phyloP scores from a whole-genome alignment of 2,329 filamentous ascomycete genomes.

The Penicillium concentricum region DNA sequence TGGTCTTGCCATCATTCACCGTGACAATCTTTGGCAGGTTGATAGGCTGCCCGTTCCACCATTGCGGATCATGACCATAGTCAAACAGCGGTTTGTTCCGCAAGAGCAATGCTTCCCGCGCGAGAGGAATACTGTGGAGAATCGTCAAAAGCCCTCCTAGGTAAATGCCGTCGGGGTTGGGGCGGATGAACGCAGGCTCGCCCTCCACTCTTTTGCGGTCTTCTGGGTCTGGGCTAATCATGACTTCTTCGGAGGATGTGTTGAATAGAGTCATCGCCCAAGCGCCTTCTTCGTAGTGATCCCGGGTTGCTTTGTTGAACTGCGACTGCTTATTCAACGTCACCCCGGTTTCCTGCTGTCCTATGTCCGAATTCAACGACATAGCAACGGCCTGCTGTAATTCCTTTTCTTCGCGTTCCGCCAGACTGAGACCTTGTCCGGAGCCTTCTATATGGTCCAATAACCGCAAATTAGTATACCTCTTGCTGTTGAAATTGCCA shows the following conservation, averaged over 20 bases:
- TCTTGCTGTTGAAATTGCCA: constrained; percentile 16
- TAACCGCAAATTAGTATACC: constrained; percentile 17
- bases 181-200: constrained; percentile 59
- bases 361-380: constrained; percentile 44
- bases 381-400: constrained; percentile 49
- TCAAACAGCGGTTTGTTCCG: constrained; percentile 46
- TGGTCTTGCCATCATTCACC: constrained; percentile 34
- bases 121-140: constrained; percentile 60
- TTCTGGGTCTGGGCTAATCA: constrained; percentile 54
- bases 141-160: constrained; percentile 61
- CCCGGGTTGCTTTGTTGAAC: constrained; percentile 57
- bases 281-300: constrained; percentile 52
- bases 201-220: constrained; percentile 49
- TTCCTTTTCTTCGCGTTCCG: constrained; percentile 46
- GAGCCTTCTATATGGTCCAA: constrained; percentile 15
- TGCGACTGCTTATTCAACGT: constrained; percentile 39
- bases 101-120: constrained; percentile 56
- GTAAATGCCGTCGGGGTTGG: constrained; percentile 52
- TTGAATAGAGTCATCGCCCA: constrained; percentile 58
- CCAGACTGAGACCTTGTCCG: constrained; percentile 37
- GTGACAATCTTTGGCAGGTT: constrained; percentile 53
- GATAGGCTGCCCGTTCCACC: constrained; percentile 61
- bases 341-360: constrained; percentile 57
- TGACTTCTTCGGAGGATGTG: constrained; percentile 51
- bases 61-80: constrained; percentile 58